Conservation (phyloP, 2,329 filamentous ascomycete species). For the Calonectria pseudoturangicola region DNA sequence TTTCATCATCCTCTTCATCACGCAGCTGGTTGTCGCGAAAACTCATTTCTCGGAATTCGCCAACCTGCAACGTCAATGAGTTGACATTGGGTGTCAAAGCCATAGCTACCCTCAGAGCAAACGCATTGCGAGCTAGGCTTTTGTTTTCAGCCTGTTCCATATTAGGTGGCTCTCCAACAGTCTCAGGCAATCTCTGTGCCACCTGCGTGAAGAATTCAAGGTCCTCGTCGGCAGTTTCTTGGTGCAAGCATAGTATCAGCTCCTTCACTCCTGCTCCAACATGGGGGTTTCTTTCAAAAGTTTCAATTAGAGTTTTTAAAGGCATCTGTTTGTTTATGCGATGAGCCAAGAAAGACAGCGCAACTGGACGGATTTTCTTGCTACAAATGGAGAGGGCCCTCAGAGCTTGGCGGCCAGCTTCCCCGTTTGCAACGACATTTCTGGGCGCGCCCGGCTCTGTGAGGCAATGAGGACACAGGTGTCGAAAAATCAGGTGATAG, state of each 20-base stretch:
- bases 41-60: not conserved
- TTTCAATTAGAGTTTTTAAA: not conserved
- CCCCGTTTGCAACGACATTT: not conserved
- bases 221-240: not conserved
- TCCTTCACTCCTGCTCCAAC: conserved; percentile 1
- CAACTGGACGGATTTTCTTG: not conserved
- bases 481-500: not conserved
- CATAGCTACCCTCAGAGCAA: not conserved
- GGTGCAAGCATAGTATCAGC: not conserved
- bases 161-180: not conserved
- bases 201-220: not conserved
- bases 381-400: not conserved
- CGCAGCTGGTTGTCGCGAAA: not conserved
- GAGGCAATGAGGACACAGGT: not conserved
- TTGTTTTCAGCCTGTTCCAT: too few species aligned
- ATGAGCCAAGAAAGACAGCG: not conserved
- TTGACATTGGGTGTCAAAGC: not conserved
- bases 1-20: not conserved
- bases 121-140: not conserved
- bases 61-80: not conserved
- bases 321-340: not conserved
- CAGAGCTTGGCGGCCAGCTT: not conserved
- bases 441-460: not conserved
- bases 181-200: not conserved
- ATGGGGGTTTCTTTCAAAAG: not conserved